Evolutionary conservation across 2,329 filamentous ascomycete genomes (phyloP).

Genomic region (Knoxdaviesia capensis): DNA sequence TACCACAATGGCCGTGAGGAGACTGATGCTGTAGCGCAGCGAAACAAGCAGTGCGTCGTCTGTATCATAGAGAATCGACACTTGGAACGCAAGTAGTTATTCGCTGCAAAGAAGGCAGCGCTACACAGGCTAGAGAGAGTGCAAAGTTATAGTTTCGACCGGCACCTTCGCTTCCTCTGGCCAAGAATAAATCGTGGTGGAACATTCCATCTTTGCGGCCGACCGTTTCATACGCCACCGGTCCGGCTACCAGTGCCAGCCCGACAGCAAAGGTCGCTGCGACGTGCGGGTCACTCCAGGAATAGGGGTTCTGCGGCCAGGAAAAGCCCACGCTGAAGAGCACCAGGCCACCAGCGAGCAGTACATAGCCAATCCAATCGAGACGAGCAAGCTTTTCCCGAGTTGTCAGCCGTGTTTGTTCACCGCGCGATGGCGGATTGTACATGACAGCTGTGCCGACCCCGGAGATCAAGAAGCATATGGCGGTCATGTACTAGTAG

Average conservation of each 20-base stretch:
- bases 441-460: constrained; percentile 12
- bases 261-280: constrained; percentile 16
- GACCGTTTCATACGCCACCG: constrained; percentile 15
- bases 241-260: constrained; percentile 8
- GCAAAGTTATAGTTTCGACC: constrained; percentile 16
- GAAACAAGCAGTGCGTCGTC: constrained; percentile 13
- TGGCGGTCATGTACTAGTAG: constrained; percentile 16
- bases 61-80: constrained; percentile 16
- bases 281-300: constrained; percentile 16
- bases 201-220: constrained; percentile 19
- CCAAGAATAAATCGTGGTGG: constrained; percentile 17
- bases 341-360: constrained; percentile 14
- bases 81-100: constrained; percentile 21
- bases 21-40: constrained; percentile 14
- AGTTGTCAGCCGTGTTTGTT: constrained; percentile 9
- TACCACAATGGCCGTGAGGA: constrained; percentile 12
- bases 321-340: constrained; percentile 18
- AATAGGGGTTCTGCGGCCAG: constrained; percentile 18
- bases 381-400: constrained; percentile 14
- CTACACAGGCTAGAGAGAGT: constrained; percentile 16
- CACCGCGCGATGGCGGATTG: constrained; percentile 11
- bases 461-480: constrained; percentile 10
- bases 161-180: too few species aligned
- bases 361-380: constrained; percentile 18
- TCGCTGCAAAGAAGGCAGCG: constrained; percentile 18